Evolutionary conservation across 345 rosid species (phyloP), one percentile per base, ranked within the genome.

Genomic region (Populus pruinosa): DNA sequence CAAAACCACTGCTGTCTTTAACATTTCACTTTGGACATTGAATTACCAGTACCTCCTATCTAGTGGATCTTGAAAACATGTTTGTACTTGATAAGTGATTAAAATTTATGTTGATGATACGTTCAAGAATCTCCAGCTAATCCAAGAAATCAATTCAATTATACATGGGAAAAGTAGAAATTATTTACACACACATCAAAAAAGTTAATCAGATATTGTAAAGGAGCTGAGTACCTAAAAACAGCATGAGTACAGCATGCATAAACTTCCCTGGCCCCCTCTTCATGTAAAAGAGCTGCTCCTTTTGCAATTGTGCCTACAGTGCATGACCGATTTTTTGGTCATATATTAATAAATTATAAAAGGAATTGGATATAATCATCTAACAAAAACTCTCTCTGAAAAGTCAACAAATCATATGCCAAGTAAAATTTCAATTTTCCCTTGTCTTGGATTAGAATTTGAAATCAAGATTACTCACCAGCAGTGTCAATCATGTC

Each of bases 231-330:
- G 38, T 85, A 92, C 99, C 98, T 93, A 72, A 81, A 77, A 67
- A 81, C 84, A 61, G 78, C 84, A 77, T 81, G 84, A 11, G 84
- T 77, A 70, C 84, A 72, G 73, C 84, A 81, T 8, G 84, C 80
- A 77, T 81, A 81, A 23, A 81, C 81, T 73, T 81, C 84, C 69
- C 84, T 77, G 27, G 84, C 84, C 29, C 81, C 84, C 47, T 77
- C 84, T 73, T 81, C 75, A 38, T 81, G 84, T 39, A 81, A 67
- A 43, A 81, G 80, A 44, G 72, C 78, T 7, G 84, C 81, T 61
- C 84, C 81, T 68, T 77, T 73, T 55, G 78, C 64, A 67, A 81
- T 81, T 23, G 84, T 81, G 70, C 99, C 97, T 95, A 76, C 33
- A 67, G 43, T 38, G 33, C 29, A 43, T 44, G 18, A 73, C 4